These are phyloP conservation scores for Mortierella sp. DNA, from an alignment of 371 early-diverging fungal genomes.

Conservation along the genomic window DNA sequence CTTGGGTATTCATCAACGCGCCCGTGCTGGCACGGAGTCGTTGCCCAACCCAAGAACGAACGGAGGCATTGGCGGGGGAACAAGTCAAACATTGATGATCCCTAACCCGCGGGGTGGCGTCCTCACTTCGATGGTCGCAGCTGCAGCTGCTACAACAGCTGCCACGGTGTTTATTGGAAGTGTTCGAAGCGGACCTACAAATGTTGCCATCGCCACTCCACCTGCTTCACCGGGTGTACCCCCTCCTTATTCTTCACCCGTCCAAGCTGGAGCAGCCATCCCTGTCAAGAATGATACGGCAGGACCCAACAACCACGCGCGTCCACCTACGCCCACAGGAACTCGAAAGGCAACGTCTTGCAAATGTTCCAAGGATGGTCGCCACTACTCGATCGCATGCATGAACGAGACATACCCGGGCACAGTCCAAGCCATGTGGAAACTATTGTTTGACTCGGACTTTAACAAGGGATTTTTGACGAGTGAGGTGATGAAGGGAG, in stretches of 20 bases:
- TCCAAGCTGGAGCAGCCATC: background rate
- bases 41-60: background rate
- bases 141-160: too few species aligned
- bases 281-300: background rate
- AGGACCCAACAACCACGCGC: background rate
- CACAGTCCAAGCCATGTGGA: slow-evolving; percentile 57
- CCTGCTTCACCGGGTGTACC: too few species aligned
- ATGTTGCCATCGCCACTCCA: too few species aligned
- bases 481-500: slow-evolving; percentile 8
- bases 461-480: slow-evolving; percentile 11
- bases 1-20: background rate
- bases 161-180: too few species aligned
- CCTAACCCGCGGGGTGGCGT: slow-evolving; percentile 3
- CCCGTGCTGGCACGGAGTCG: background rate
- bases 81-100: background rate
- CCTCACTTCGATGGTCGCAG: background rate
- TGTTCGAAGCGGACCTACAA: too few species aligned
- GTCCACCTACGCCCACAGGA: background rate
- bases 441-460: slow-evolving; percentile 50
- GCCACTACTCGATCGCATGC: slow-evolving; percentile 57
- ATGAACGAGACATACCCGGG: slow-evolving; percentile 59
- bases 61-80: too few species aligned
- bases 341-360: slow-evolving; percentile 41
- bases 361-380: slow-evolving; percentile 51
- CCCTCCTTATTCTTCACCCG: too few species aligned